Conservation (phyloP, 768 basidiomycete genomes). For the Suillus hirtellus region DNA sequence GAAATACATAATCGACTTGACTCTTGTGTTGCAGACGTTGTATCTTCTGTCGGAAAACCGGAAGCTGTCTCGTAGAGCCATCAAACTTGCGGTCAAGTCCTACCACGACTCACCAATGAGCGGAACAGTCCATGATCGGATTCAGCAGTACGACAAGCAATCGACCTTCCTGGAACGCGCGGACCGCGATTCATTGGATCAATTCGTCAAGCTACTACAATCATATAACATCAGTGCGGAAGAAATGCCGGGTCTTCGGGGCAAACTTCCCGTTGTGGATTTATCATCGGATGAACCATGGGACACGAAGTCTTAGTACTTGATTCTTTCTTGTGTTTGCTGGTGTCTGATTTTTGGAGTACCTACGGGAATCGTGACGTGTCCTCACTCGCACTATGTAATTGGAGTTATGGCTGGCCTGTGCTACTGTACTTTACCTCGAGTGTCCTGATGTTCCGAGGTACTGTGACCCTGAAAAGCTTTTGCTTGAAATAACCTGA, state of each 20-base stretch:
- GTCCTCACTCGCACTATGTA: neutral
- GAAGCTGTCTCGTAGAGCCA: neutral
- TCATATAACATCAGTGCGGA: neutral
- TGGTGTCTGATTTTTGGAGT: neutral
- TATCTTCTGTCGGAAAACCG: conserved; percentile 7
- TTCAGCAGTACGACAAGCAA: neutral
- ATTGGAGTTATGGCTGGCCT: neutral
- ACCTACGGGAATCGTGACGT: neutral
- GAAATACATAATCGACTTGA: conserved; percentile 28
- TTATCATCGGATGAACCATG: neutral
- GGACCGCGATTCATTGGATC: neutral
- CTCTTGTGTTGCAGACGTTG: conserved; percentile 25
- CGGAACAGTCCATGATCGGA: neutral
- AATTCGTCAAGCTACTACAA: neutral
- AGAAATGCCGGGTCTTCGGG: neutral
- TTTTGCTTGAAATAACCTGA: neutral
- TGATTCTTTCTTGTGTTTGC: neutral
- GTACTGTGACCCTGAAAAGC: neutral
- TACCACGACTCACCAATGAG: neutral
- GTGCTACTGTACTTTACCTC: neutral
- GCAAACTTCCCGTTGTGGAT: neutral
- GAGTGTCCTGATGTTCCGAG: neutral
- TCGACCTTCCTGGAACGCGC: neutral
- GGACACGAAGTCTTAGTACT: neutral
- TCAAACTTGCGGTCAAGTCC: neutral